A percentile compares a stretch with the other conserved stretches of the same genome.
Evolutionary conservation across 2,329 filamentous ascomycete species (phyloP).

Genomic region (Pyricularia grisea): DNA sequence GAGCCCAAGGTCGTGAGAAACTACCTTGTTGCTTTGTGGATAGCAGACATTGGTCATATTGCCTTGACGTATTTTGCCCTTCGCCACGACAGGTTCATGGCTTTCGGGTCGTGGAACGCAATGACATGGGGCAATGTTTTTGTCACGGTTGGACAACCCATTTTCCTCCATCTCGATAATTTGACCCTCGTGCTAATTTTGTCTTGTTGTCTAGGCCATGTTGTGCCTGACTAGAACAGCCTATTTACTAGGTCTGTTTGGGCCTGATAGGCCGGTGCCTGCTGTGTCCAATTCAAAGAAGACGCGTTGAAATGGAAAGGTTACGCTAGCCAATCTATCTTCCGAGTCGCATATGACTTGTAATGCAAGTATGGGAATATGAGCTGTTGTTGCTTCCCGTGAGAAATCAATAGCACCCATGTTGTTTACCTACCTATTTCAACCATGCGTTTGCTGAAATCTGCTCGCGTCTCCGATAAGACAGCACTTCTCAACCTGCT

Average conservation of each 20-base stretch:
- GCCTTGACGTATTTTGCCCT: slow-evolving; percentile 50
- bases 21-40: slow-evolving; percentile 56
- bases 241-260: slow-evolving; percentile 53
- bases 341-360: neutral
- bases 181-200: neutral
- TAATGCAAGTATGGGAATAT: neutral
- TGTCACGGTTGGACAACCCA: slow-evolving; percentile 40
- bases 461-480: neutral
- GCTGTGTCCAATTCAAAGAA: neutral
- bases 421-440: neutral
- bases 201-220: slow-evolving; percentile 27
- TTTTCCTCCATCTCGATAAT: slow-evolving; percentile 4
- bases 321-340: slow-evolving; percentile 4
- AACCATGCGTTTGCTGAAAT: neutral
- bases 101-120: slow-evolving; percentile 53
- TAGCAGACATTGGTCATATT: slow-evolving; percentile 61
- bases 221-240: slow-evolving; percentile 45
- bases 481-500: neutral
- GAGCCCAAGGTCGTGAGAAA: slow-evolving; percentile 57
- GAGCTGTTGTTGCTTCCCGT: neutral
- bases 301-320: slow-evolving; percentile 10
- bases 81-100: slow-evolving; percentile 42
- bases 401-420: neutral
- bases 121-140: slow-evolving; percentile 68
- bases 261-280: slow-evolving; percentile 26